Conservation (phyloP, 352 stramenopile genomes). For the Globisporangium middletonii region DNA sequence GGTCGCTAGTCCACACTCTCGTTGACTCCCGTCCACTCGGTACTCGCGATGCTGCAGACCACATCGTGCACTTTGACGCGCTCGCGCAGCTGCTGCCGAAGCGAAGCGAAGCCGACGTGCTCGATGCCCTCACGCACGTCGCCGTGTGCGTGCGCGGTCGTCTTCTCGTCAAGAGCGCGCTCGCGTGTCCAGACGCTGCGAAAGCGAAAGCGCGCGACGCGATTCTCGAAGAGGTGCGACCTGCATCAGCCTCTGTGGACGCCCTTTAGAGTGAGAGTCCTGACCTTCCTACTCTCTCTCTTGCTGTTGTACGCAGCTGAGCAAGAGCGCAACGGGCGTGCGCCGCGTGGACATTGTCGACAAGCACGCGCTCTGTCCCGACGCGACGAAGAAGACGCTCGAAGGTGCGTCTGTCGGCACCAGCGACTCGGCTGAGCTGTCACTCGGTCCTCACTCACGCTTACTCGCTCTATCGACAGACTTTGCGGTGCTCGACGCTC, state of each 20-base stretch:
- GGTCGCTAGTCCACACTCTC: neutral
- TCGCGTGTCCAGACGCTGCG: conserved; percentile 29
- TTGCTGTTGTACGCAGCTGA: conserved; percentile 17
- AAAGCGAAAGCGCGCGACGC: conserved; percentile 27
- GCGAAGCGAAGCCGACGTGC: conserved; percentile 28
- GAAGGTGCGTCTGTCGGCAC: conserved; percentile 18
- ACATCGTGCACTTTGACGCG: conserved; percentile 42
- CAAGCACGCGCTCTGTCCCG: conserved; percentile 30
- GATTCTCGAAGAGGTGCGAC: conserved; percentile 45
- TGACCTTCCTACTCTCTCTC: neutral
- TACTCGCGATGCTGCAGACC: conserved; percentile 17
- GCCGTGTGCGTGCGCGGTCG: conserved; percentile 36
- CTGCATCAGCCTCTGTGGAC: neutral
- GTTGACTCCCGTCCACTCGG: neutral
- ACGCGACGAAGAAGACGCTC: conserved; percentile 40
- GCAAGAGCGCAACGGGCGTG: conserved; percentile 24
- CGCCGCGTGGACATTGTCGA: conserved; percentile 41
- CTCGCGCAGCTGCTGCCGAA: conserved; percentile 31
- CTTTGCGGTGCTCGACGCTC: conserved; percentile 36
- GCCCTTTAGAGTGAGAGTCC: neutral
- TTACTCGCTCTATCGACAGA: conserved; percentile 19
- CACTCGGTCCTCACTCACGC: neutral
- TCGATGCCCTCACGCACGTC: conserved; percentile 35
- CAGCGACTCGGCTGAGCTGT: neutral
- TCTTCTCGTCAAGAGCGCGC: conserved; percentile 30